Conservation (phyloP, 768 basidiomycete genomes). For the Phanerodontia chrysosporium region DNA sequence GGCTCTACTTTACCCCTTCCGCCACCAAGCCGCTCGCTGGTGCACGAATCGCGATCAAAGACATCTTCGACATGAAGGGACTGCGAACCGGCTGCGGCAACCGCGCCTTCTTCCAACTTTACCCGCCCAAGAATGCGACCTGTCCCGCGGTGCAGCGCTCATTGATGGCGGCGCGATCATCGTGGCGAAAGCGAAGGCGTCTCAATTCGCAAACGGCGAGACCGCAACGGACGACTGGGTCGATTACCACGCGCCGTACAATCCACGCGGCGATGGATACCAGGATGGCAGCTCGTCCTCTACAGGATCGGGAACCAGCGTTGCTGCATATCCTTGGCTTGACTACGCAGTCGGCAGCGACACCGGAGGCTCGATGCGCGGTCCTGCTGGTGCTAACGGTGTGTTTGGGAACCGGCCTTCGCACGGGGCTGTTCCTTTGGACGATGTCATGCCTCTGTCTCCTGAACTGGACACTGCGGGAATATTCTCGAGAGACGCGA, state of each 20-base stretch:
- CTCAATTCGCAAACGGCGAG: constrained; percentile 48
- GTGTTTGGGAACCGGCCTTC: constrained; percentile 27
- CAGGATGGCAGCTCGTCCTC: constrained; percentile 28
- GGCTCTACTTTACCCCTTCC: constrained; percentile 33
- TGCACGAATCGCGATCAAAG: constrained; percentile 47
- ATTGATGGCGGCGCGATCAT: constrained; percentile 45
- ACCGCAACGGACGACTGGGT: constrained; percentile 30
- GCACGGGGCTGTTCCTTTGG: constrained; percentile 23
- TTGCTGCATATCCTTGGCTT: constrained; percentile 25
- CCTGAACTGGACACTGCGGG: constrained; percentile 25
- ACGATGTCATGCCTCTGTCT: constrained; percentile 29
- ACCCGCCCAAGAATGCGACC: constrained; percentile 30
- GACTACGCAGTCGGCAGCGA: constrained; percentile 28
- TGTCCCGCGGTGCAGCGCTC: constrained; percentile 42
- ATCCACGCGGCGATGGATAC: constrained; percentile 29
- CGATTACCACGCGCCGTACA: constrained; percentile 28
- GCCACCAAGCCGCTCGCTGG: constrained; percentile 35
- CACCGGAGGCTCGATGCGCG: constrained; percentile 29
- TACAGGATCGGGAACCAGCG: constrained; percentile 23
- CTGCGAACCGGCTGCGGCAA: constrained; percentile 34
- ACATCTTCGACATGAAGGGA: constrained; percentile 37
- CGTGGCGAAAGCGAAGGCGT: constrained; percentile 52
- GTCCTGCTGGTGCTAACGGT: constrained; percentile 26
- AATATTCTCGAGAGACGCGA: constrained; percentile 26
- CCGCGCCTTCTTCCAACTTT: constrained; percentile 31